Evolutionary conservation across 2,329 filamentous ascomycete genomes (phyloP), one percentile per base, ranked within the genome.

Genomic region (Fusarium penzigii): DNA sequence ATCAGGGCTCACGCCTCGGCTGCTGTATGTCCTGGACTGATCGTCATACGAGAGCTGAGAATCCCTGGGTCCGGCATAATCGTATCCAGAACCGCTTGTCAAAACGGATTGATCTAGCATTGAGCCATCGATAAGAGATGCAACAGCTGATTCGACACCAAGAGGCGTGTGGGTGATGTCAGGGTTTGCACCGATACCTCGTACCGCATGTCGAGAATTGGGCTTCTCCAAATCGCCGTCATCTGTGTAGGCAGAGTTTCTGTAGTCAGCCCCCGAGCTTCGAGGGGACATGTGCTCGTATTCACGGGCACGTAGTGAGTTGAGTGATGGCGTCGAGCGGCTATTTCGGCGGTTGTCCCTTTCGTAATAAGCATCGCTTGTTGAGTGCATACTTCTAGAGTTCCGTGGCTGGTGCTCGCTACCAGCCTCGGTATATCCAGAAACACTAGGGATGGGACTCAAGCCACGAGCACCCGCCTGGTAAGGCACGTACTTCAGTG

Each of bases 371-470:
- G 80, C 83, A n/a, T 79, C 81, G 17, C 74, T 75, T 3, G 72
- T 62, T 6, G 71, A 72, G 13, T 77, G 78, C 42, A 79, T 79
- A 32, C 81, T 73, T 51, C 78, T 73, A 2, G 84, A 83, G 52
- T 86, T 80, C 44, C 82, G 82, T 62, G 81, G 82, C 29, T 73
- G 72, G 34, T 79, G 78, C 55, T 86, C 81, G 63, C 78, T 86
- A 48, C 84, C 84, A 43, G 85, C 84, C 63, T 92, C 86, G 5
- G 84, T 87, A 64, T 92, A 93, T 56, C 92, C 94, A 11, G 91
- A 93, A 14, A 96, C 90, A 64, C 92, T 97, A 61, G 94, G 92
- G 53, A 96, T 92, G 1, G 93, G 93, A 67, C 92, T 97, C 44
- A 95, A 74, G 11, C 86, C 87, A 40, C 89, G 87, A 47, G 84